Conservation (phyloP, 352 stramenopile genomes). For the Phytophthora megakarya region DNA sequence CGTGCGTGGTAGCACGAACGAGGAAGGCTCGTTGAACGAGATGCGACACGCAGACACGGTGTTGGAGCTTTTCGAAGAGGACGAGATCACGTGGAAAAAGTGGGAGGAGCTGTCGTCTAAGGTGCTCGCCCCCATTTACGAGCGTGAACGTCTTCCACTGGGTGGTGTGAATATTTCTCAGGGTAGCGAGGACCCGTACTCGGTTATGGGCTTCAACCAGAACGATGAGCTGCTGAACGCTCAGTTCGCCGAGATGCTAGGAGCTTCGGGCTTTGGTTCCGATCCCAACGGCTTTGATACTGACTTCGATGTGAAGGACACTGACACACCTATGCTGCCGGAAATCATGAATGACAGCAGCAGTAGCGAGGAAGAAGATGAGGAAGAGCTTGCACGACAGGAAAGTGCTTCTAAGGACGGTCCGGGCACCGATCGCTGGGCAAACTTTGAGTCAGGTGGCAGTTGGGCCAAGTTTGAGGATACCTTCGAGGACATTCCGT, state of each 20-base stretch:
- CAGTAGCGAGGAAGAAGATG: slow-evolving; percentile 86
- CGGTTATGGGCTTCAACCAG: slow-evolving; percentile 73
- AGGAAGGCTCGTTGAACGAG: slow-evolving; percentile 76
- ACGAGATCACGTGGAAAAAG: slow-evolving; percentile 73
- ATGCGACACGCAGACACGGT: slow-evolving; percentile 85
- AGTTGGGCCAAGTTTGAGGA: slow-evolving; percentile 79
- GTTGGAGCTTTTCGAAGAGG: slow-evolving; percentile 79
- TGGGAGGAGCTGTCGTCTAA: slow-evolving; percentile 80
- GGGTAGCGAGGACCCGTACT: slow-evolving; percentile 71
- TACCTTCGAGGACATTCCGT: slow-evolving; percentile 60
- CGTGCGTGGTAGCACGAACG: slow-evolving; percentile 61
- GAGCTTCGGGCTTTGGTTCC: slow-evolving; percentile 64
- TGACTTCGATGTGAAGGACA: slow-evolving; percentile 75
- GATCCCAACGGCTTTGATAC: slow-evolving; percentile 66
- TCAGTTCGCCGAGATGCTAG: slow-evolving; percentile 86
- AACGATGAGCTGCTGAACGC: slow-evolving; percentile 79
- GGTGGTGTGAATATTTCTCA: slow-evolving; percentile 64
- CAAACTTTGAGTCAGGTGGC: slow-evolving; percentile 64
- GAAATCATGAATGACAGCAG: slow-evolving; percentile 90
- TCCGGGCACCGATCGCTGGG: slow-evolving; percentile 48
- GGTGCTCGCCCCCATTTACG: slow-evolving; percentile 75
- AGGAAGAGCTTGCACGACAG: slow-evolving; percentile 58
- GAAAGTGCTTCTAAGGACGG: slow-evolving; percentile 25
- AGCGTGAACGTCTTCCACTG: slow-evolving; percentile 78
- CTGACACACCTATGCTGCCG: slow-evolving; percentile 75